A percentile compares a stretch with the other conserved stretches of the same genome.
These are phyloP conservation scores for Goffeauzyma gilvescens DNA, from an alignment of 768 basidiomycete genomes.

Conservation along the genomic window DNA sequence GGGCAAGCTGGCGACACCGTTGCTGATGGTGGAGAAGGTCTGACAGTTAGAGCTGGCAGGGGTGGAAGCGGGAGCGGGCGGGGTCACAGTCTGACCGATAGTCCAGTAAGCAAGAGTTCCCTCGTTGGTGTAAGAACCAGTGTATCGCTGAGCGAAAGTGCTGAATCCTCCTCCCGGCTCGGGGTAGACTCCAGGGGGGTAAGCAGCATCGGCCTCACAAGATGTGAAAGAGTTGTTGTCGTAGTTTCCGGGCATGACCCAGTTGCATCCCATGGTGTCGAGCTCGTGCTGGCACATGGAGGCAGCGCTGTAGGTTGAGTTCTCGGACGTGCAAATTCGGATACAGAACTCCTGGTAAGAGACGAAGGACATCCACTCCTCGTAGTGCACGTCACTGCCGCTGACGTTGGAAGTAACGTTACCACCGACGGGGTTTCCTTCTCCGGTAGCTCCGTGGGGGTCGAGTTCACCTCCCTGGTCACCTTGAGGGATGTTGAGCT, in stretches of 20 bases:
- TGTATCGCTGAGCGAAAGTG: constrained; percentile 34
- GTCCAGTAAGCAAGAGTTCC: constrained; percentile 23
- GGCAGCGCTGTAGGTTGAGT: constrained; percentile 33
- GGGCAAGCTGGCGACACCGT: too few species aligned
- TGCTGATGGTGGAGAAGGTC: constrained; percentile 29
- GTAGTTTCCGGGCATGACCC: constrained; percentile 19
- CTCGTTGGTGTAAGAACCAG: constrained; percentile 27
- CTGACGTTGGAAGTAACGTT: constrained; percentile 33
- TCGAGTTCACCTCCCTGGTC: constrained; percentile 22
- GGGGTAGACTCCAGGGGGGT: constrained; percentile 35
- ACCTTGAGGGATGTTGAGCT: constrained; percentile 33
- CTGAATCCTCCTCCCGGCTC: constrained; percentile 22
- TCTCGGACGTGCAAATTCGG: constrained; percentile 35
- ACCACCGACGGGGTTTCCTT: constrained; percentile 34
- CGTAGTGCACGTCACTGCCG: constrained; percentile 32
- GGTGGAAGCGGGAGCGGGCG: constrained; percentile 16
- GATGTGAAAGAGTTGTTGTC: constrained; percentile 34
- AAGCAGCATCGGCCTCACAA: constrained; percentile 36
- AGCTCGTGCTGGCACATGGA: constrained; percentile 30
- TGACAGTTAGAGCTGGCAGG: constrained; percentile 34
- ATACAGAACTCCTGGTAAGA: constrained; percentile 36
- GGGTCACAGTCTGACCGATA: constrained; percentile 31
- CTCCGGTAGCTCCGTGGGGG: constrained; percentile 25
- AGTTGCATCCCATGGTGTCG: constrained; percentile 30
- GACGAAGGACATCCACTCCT: constrained; percentile 39